phyloP scores from a whole-genome alignment of 2,329 filamentous ascomycete species.

The Colletotrichum nymphaeae region DNA sequence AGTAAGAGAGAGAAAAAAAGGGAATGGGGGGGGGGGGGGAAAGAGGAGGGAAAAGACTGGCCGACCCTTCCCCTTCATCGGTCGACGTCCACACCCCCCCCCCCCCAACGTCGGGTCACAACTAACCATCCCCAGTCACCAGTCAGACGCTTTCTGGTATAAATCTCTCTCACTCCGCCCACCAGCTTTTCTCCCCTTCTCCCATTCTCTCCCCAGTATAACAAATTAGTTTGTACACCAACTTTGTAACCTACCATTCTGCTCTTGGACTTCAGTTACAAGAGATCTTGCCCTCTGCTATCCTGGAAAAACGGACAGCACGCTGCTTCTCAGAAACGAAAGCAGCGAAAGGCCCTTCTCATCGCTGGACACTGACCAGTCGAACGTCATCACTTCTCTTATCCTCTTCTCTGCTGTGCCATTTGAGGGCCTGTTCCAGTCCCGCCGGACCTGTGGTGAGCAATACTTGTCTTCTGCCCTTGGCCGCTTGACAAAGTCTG shows the following conservation, averaged over 20 bases:
- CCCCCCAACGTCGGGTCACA: neutral
- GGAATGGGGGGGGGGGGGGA: neutral
- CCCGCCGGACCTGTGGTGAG: neutral
- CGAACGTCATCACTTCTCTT: neutral
- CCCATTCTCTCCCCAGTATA: neutral
- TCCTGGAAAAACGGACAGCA: conserved; percentile 10
- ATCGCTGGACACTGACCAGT: neutral
- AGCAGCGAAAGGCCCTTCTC: neutral
- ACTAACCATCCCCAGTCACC: no score
- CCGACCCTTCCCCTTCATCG: neutral
- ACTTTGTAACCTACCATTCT: neutral
- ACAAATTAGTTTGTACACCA: neutral
- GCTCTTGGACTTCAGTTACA: neutral
- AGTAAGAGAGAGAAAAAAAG: neutral
- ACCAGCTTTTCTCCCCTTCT: neutral
- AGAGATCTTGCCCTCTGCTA: neutral
- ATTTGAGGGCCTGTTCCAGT: neutral
- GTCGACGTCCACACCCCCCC: neutral
- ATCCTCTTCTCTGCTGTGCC: neutral
- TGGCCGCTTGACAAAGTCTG: neutral
- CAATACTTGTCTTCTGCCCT: neutral
- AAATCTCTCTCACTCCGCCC: neutral
- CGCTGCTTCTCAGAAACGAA: neutral
- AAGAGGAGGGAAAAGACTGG: neutral
- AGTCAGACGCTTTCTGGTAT: neutral